phyloP scores from a whole-genome alignment of 176 grass and related monocot genomes.

The Phoenix dactylifera region DNA sequence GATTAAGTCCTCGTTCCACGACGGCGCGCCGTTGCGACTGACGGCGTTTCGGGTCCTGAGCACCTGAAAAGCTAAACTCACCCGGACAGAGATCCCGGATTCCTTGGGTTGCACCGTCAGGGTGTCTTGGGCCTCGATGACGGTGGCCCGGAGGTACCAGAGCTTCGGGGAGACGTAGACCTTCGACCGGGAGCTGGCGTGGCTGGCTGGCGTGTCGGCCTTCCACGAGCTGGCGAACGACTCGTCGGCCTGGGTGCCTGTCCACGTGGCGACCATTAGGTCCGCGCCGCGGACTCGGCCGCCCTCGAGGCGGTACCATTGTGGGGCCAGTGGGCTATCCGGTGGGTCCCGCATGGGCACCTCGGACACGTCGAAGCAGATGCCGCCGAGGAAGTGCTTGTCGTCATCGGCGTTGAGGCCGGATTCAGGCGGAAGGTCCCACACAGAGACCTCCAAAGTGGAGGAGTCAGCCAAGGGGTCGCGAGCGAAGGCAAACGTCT shows the following conservation, averaged over 20 bases:
- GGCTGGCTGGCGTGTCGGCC: conserved; percentile 41
- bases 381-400: conserved; percentile 58
- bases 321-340: conserved; percentile 63
- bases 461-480: conserved; percentile 40
- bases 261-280: conserved; percentile 90
- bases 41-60: conserved; percentile 42
- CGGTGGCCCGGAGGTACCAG: conserved; percentile 63
- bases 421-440: conserved; percentile 68
- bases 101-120: conserved; percentile 39
- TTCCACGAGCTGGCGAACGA: conserved; percentile 88
- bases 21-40: conserved; percentile 43
- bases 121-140: conserved; percentile 87
- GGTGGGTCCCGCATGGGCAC: conserved; percentile 57
- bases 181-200: conserved; percentile 43
- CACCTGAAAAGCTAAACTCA: conserved; percentile 44
- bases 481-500: conserved; percentile 68
- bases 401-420: conserved; percentile 48
- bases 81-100: conserved; percentile 50
- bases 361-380: conserved; percentile 89
- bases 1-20: conserved; percentile 89
- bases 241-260: conserved; percentile 84
- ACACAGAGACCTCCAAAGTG: conserved; percentile 65
- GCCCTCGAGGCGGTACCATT: conserved; percentile 92
- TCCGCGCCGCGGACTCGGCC: conserved; percentile 32
- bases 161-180: conserved; percentile 84